These are phyloP conservation scores for Claviceps humidiphila DNA, from an alignment of 2,329 filamentous ascomycete species.

Conservation along the genomic window DNA sequence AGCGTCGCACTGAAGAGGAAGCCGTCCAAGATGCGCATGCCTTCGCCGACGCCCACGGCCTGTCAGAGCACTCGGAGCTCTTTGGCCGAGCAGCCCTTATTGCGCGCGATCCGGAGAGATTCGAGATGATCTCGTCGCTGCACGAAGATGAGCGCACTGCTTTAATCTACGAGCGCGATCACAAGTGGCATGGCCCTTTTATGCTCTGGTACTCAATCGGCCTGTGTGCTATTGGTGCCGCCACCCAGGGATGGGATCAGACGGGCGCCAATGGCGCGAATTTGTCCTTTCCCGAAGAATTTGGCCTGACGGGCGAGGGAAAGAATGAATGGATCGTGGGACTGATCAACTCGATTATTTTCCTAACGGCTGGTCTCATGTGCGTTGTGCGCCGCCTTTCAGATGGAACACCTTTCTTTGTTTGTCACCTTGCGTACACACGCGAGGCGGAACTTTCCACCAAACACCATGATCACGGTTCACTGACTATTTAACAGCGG, in stretches of 20 bases:
- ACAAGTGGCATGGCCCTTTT: conserved; percentile 40
- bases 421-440: background rate
- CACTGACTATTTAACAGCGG: conserved; percentile 8
- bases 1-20: conserved; percentile 13
- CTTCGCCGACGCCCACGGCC: conserved; percentile 33
- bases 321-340: conserved; percentile 29
- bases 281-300: conserved; percentile 38
- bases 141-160: conserved; percentile 19
- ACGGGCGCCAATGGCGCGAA: conserved; percentile 48
- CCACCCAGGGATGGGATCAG: conserved; percentile 50
- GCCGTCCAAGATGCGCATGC: conserved; percentile 26
- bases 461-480: too few species aligned
- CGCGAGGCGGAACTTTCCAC: too few species aligned
- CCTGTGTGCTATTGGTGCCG: conserved; percentile 40
- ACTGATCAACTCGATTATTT: conserved; percentile 17
- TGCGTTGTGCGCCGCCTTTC: conserved; percentile 24
- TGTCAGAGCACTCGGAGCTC: conserved; percentile 32
- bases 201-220: conserved; percentile 28
- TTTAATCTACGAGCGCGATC: conserved; percentile 33
- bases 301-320: conserved; percentile 22
- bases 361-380: conserved; percentile 38
- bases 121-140: conserved; percentile 11
- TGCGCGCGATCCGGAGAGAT: conserved; percentile 14
- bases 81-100: conserved; percentile 17
- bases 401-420: too few species aligned